Evolutionary conservation across 2,329 filamentous ascomycete genomes (phyloP), one percentile per base, ranked within the genome.

Genomic region (Colletotrichum tropicicola): DNA sequence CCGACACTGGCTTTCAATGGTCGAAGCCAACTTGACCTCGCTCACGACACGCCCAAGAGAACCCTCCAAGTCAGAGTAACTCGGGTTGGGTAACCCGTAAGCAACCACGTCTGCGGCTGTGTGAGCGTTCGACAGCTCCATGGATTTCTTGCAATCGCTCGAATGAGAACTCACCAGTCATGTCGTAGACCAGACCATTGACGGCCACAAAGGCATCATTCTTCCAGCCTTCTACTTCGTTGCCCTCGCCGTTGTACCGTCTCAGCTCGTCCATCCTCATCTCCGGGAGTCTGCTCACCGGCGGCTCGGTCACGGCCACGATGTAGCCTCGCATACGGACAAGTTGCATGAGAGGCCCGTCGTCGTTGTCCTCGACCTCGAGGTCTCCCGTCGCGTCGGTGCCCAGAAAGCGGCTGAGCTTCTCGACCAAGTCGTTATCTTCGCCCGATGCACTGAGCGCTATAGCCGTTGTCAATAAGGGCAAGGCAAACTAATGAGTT

Each of bases 171-270:
- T 37, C 39, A 69, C 68, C 58, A 4, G 66, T 68, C 4, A 68
- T 28, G 39, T 69, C 55, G 43, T 68, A 69, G 7, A 68, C 58
- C 45, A 56, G 10, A 5, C 10, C 55, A 4, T 57, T 39, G 2
- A 59, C 45, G 3, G 57, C 61, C 10, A 68, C 52, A 12, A 52
- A 68, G 3, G 48, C 52, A 27, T 37, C 65, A 1, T 59, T 19
- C 8, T 32, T 52, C 12, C 55, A 28, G n/a, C 35, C 27, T 3
- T 23, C n/a, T 4, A 8, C 10, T n/a, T 52, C 53, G 10, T 59
- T 47, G 7, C 19, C 21, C 5, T 43, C n/a, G 4, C 61, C 57
- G 21, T 65, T 25, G 17, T 43, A 62, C 5, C 5, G n/a, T 4
- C n/a, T 25, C 9, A 65, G 27, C 19, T 65, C 61, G 1, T 9